These are phyloP conservation scores for Aaosphaeria arxii DNA, from an alignment of 2,329 filamentous ascomycete species.

Conservation along the genomic window DNA sequence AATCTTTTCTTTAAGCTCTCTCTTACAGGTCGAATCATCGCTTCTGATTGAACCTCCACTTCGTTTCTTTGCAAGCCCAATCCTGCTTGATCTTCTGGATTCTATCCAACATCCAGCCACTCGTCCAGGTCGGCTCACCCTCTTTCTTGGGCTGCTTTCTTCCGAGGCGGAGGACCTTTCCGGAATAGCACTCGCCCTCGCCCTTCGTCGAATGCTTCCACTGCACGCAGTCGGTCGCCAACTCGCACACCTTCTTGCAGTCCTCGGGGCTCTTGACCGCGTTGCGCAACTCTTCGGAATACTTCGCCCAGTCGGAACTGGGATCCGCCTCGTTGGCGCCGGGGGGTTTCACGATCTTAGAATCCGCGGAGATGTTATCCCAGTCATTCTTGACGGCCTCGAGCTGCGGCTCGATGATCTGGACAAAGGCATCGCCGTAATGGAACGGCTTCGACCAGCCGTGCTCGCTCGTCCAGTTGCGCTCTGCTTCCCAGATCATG, in stretches of 20 bases:
- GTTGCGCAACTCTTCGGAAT: slow-evolving; percentile 12
- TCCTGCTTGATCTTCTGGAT: slow-evolving; percentile 15
- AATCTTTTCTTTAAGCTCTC: too few species aligned
- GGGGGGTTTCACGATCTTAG: slow-evolving; percentile 7
- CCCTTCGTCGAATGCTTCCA: slow-evolving; percentile 27
- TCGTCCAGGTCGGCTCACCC: slow-evolving; percentile 22
- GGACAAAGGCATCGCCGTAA: slow-evolving; percentile 30
- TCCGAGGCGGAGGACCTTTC: slow-evolving; percentile 29
- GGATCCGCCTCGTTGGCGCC: background rate
- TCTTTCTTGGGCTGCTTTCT: slow-evolving; percentile 9
- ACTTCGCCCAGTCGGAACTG: background rate
- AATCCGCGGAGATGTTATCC: slow-evolving; percentile 35
- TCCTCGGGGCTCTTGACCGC: slow-evolving; percentile 18
- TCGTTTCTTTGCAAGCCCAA: slow-evolving; percentile 22
- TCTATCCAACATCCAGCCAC: slow-evolving; percentile 36
- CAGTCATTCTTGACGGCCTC: slow-evolving; percentile 24
- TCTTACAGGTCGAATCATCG: too few species aligned
- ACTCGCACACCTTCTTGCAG: slow-evolving; percentile 27
- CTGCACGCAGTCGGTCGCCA: slow-evolving; percentile 33
- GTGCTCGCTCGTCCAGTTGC: slow-evolving; percentile 28
- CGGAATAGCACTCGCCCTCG: slow-evolving; percentile 30
- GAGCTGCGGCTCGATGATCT: slow-evolving; percentile 28
- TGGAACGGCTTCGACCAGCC: slow-evolving; percentile 33
- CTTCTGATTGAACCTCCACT: slow-evolving; percentile 29
- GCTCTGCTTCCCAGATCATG: slow-evolving; percentile 28